These are phyloP conservation scores for Alternaria alternata DNA, from an alignment of 2,329 filamentous ascomycete species.

Conservation along the genomic window DNA sequence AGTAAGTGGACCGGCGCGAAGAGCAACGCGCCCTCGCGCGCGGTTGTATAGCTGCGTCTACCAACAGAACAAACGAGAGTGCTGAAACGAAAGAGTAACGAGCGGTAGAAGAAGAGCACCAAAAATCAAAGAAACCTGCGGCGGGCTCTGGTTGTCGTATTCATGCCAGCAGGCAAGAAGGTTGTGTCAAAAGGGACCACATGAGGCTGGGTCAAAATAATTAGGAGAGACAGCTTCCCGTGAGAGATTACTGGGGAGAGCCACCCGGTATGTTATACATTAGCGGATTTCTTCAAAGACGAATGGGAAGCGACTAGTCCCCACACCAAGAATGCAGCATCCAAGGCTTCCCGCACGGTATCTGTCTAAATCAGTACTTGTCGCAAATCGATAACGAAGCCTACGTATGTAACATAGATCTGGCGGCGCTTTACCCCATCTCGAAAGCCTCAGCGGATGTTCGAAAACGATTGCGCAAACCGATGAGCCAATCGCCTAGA, in stretches of 20 bases:
- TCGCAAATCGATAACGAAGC: slow-evolving; percentile 20
- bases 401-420: slow-evolving; percentile 20
- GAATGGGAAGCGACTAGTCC: slow-evolving; percentile 22
- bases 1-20: slow-evolving; percentile 45
- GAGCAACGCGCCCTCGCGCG: slow-evolving; percentile 35
- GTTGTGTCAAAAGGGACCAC: slow-evolving; percentile 20
- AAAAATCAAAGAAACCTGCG: slow-evolving; percentile 36
- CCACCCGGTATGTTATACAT: slow-evolving; percentile 27
- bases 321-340: slow-evolving; percentile 19
- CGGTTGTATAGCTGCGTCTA: slow-evolving; percentile 37
- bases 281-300: slow-evolving; percentile 20
- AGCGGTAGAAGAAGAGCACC: slow-evolving; percentile 38
- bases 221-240: slow-evolving; percentile 26
- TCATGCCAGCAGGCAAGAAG: slow-evolving; percentile 43
- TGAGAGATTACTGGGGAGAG: slow-evolving; percentile 25
- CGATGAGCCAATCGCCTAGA: slow-evolving; percentile 17
- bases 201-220: slow-evolving; percentile 24
- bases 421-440: slow-evolving; percentile 21
- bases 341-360: slow-evolving; percentile 20
- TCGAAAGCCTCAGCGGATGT: slow-evolving; percentile 19
- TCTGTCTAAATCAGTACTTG: slow-evolving; percentile 18
- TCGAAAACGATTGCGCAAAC: slow-evolving; percentile 22
- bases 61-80: slow-evolving; percentile 44
- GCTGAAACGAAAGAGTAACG: slow-evolving; percentile 41
- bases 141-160: slow-evolving; percentile 30